A percentile compares a stretch with the other conserved stretches of the same genome.
These are phyloP conservation scores for Paramecium bursaria DNA, from an alignment of 73 alveolate species.

Conservation along the genomic window DNA sequence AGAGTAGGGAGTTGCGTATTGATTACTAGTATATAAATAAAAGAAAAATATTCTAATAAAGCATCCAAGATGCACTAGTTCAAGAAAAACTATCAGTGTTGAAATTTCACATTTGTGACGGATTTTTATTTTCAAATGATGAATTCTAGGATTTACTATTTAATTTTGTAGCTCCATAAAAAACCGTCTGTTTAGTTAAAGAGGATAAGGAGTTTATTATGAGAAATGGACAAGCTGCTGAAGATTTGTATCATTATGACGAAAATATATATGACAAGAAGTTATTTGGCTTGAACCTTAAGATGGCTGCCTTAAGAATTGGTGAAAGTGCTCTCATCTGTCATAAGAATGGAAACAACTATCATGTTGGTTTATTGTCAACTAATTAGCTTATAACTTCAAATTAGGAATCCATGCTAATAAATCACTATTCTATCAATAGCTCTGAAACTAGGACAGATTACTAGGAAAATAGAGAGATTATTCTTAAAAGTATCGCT, in stretches of 20 bases:
- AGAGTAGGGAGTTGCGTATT: background rate
- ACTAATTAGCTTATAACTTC: slow-evolving; percentile 23
- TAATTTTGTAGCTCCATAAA: slow-evolving; percentile 31
- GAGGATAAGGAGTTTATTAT: background rate
- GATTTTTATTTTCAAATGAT: background rate
- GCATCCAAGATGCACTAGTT: background rate
- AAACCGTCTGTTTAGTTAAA: background rate
- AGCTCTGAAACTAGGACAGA: background rate
- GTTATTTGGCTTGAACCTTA: slow-evolving; percentile 15
- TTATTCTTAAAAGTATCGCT: slow-evolving; percentile 15
- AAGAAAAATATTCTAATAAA: background rate
- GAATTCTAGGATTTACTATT: slow-evolving; percentile 14
- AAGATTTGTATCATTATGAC: background rate
- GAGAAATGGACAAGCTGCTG: background rate
- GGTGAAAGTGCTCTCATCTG: slow-evolving; percentile 46
- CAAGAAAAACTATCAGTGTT: slow-evolving; percentile 18
- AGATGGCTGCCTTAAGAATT: slow-evolving; percentile 37
- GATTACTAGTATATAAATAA: background rate
- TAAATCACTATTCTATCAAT: background rate
- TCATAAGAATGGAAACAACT: slow-evolving; percentile 3
- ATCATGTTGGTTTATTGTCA: slow-evolving; percentile 41
- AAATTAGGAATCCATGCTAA: slow-evolving; percentile 2
- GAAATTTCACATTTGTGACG: background rate
- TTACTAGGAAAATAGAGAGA: slow-evolving; percentile 23
- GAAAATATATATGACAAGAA: background rate